Percentiles rank a stretch among this genome's conserved stretches.
Conservation (phyloP, 306 rosid species). For the Albizia julibrissin region DNA sequence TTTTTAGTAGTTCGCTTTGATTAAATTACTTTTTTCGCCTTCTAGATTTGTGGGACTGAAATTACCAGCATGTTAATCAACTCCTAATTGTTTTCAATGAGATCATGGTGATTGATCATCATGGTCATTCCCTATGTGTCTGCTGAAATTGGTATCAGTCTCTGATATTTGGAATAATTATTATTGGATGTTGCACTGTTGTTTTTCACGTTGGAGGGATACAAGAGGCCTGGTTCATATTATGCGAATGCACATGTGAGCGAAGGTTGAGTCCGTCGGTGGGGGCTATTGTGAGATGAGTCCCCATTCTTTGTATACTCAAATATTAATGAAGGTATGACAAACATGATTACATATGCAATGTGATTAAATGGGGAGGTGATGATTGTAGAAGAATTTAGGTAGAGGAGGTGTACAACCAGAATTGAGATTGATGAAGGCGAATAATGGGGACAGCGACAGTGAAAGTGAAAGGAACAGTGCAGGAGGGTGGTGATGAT, state of each 20-base stretch:
- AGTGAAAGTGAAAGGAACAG: slow-evolving; percentile 29
- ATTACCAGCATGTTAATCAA: slow-evolving; percentile 39
- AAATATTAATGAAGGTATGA: not conserved
- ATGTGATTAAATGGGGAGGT: too few relatives aligned
- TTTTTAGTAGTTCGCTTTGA: not conserved
- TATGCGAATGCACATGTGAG: too few relatives aligned
- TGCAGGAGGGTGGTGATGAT: slow-evolving; percentile 15
- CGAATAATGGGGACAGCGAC: not conserved
- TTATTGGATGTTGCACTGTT: not conserved
- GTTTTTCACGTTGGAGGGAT: too few relatives aligned
- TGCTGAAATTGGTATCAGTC: not conserved
- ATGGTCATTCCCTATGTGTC: slow-evolving; percentile 36
- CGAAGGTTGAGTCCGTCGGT: not conserved
- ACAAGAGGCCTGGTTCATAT: too few relatives aligned
- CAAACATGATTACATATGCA: too few relatives aligned
- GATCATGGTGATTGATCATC: slow-evolving; percentile 55
- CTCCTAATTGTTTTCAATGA: slow-evolving; percentile 39
- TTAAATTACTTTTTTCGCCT: not conserved
- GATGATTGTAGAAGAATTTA: not conserved
- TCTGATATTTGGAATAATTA: slow-evolving; percentile 33
- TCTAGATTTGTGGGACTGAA: not conserved
- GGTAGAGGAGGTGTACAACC: not conserved
- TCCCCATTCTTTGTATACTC: too few relatives aligned
- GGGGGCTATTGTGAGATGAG: too few relatives aligned
- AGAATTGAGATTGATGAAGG: not conserved